Percentiles rank a stretch among this genome's conserved stretches.
Conservation (phyloP, 768 basidiomycete species). For the Suillus cothurnatus region DNA sequence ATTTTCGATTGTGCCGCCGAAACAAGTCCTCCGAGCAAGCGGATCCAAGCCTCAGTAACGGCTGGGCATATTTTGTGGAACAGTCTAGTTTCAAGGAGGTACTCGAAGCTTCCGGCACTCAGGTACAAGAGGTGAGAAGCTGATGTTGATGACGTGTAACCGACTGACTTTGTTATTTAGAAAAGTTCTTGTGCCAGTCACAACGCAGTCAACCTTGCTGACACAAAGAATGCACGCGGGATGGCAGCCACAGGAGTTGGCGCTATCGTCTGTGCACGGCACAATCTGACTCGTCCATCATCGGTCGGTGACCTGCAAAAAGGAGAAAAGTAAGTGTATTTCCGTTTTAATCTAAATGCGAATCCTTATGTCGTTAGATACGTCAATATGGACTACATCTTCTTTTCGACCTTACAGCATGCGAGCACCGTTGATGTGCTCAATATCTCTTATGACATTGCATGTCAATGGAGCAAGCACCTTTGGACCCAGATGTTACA, state of each 20-base stretch:
- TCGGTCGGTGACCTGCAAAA: neutral
- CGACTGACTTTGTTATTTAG: neutral
- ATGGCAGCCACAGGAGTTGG: neutral
- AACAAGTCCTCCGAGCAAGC: neutral
- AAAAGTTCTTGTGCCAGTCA: neutral
- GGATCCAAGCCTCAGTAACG: neutral
- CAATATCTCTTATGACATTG: constrained; percentile 16
- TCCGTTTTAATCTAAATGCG: neutral
- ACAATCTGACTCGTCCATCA: neutral
- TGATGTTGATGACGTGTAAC: neutral
- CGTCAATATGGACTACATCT: constrained; percentile 14
- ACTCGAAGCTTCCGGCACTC: neutral
- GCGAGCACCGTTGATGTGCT: neutral
- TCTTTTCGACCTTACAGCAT: neutral
- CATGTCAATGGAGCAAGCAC: neutral
- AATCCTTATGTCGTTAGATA: constrained; percentile 6
- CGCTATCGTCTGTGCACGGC: neutral
- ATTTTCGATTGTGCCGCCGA: neutral
- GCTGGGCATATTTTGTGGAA: neutral
- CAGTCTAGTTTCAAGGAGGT: neutral
- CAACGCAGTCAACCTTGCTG: neutral
- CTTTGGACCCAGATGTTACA: neutral
- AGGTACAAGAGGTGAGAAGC: neutral
- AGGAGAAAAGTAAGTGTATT: neutral
- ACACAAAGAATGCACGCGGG: neutral